These are phyloP conservation scores for Auriscalpium vulgare DNA, from an alignment of 768 basidiomycete species.

Conservation along the genomic window DNA sequence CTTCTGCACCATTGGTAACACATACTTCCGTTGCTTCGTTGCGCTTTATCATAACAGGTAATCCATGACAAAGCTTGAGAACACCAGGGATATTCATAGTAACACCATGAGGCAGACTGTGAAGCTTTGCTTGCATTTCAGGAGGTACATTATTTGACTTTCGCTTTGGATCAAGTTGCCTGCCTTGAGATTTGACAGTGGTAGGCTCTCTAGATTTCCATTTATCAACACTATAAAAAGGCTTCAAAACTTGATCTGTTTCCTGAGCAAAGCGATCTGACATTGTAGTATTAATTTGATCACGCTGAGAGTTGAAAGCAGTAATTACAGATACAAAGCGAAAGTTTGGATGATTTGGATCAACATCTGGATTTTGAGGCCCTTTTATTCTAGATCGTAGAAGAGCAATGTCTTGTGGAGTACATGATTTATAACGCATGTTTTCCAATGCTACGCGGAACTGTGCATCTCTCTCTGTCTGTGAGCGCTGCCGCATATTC, in stretches of 20 bases:
- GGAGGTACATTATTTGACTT: background rate
- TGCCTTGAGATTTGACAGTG: background rate
- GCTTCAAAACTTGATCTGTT: constrained; percentile 16
- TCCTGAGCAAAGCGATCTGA: constrained; percentile 26
- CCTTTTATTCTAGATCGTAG: constrained; percentile 21
- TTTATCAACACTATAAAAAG: constrained; percentile 21
- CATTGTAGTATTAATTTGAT: constrained; percentile 29
- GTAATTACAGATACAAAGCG: constrained; percentile 32
- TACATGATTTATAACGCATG: constrained; percentile 24
- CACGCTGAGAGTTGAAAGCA: constrained; percentile 27
- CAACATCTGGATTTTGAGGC: background rate
- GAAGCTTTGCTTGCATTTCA: constrained; percentile 13
- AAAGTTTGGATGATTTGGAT: constrained; percentile 15
- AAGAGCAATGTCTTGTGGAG: constrained; percentile 28
- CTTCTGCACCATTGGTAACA: constrained; percentile 20
- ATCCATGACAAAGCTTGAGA: constrained; percentile 14
- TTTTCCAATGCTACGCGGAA: constrained; percentile 27
- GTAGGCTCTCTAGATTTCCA: too few relatives aligned
- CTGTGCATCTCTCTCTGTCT: constrained; percentile 19
- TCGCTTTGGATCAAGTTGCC: background rate
- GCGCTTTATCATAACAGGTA: constrained; percentile 18
- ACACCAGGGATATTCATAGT: constrained; percentile 14
- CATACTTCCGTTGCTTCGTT: constrained; percentile 19
- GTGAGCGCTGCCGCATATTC: constrained; percentile 12
- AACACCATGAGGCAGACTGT: constrained; percentile 14